phyloP scores from a whole-genome alignment of 75 land plant genomes.

The Picea sitchensis region DNA sequence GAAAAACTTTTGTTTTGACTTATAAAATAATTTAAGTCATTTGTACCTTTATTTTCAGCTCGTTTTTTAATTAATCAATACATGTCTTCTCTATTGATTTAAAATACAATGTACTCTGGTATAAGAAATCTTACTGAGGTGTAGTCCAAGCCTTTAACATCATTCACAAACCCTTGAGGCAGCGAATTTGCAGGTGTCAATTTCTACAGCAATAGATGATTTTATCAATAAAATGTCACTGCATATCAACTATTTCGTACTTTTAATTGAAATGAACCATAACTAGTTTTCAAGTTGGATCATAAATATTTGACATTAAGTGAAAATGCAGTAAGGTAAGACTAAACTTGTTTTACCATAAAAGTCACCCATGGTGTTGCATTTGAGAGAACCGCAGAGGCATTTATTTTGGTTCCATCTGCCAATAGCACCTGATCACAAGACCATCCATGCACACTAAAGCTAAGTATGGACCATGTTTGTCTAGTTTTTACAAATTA shows the following conservation, averaged over 20 bases:
- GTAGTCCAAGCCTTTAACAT: constrained; percentile 74
- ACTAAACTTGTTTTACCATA: constrained; percentile 41
- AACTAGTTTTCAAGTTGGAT: neutral
- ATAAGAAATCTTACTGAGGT: constrained; percentile 63
- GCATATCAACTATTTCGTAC: neutral
- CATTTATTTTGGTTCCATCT: constrained; percentile 72
- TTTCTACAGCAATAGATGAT: constrained; percentile 44
- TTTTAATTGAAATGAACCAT: neutral
- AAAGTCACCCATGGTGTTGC: constrained; percentile 94
- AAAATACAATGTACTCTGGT: constrained; percentile 3
- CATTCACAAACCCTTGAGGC: constrained; percentile 68
- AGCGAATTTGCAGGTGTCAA: constrained; percentile 65
- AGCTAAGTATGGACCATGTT: neutral
- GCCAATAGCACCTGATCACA: constrained; percentile 62
- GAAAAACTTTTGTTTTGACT: neutral
- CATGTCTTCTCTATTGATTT: neutral
- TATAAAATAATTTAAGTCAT: neutral
- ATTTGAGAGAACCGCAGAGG: constrained; percentile 85
- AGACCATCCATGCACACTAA: constrained; percentile 2
- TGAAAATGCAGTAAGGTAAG: neutral
- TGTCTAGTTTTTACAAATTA: neutral
- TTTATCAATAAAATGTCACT: constrained; percentile 1
- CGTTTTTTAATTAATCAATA: neutral
- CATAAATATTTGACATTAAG: neutral
- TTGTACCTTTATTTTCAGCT: neutral